phyloP scores from a whole-genome alignment of 2,329 filamentous ascomycete species.

The Fusarium miscanthi region DNA sequence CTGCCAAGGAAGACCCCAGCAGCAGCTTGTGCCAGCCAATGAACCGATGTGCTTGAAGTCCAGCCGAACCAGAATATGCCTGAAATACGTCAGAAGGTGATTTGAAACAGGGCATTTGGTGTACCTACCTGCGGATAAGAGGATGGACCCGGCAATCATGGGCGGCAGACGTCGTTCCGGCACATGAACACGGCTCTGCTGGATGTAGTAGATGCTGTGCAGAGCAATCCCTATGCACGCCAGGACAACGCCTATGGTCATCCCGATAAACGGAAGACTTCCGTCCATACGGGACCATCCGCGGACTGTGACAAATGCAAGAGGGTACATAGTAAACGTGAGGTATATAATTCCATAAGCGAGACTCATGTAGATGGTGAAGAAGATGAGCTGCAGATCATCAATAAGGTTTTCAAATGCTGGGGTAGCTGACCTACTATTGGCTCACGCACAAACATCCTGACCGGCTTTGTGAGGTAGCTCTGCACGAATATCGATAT shows the following conservation, averaged over 20 bases:
- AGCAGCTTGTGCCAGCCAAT: background rate
- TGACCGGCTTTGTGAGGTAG: background rate
- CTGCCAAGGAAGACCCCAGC: background rate
- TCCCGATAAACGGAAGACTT: background rate
- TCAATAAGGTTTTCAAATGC: background rate
- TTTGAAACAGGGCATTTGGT: fast-evolving
- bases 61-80: background rate
- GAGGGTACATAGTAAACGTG: background rate
- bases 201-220: background rate
- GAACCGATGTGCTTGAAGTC: background rate
- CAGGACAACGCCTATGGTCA: fast-evolving
- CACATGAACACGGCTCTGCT: background rate
- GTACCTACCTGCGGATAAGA: background rate
- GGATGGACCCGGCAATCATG: background rate
- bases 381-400: background rate
- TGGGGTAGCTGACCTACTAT: background rate
- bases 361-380: background rate
- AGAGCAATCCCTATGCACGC: background rate
- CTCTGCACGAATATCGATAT: background rate
- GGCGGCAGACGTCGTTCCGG: background rate
- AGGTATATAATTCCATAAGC: background rate
- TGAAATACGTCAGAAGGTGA: fast-evolving
- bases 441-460: background rate
- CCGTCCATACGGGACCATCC: background rate
- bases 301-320: background rate